Evolutionary conservation across 345 rosid genomes (phyloP).

Genomic region (Bruguiera gymnorhiza): DNA sequence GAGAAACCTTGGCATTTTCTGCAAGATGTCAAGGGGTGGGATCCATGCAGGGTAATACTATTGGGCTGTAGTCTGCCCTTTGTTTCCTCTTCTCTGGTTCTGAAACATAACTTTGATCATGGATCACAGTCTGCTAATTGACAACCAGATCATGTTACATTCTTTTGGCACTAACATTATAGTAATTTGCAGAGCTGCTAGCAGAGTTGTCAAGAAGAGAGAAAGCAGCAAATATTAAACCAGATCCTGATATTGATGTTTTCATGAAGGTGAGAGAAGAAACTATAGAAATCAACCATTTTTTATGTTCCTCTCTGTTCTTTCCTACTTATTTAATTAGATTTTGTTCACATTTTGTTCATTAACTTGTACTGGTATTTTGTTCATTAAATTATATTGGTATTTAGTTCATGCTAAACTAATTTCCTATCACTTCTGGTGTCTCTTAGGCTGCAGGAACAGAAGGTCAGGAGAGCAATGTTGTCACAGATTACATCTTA

Average conservation of each 20-base stretch:
- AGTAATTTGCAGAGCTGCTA: conserved; percentile 45
- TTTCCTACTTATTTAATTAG: too few relatives aligned
- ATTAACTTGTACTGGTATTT: too few relatives aligned
- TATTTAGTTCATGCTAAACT: too few relatives aligned
- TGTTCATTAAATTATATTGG: too few relatives aligned
- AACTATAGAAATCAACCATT: too few relatives aligned
- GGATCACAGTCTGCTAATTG: conserved; percentile 37
- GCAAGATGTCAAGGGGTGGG: conserved; percentile 63
- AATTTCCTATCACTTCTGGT: neutral
- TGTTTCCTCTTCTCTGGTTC: too few relatives aligned
- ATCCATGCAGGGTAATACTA: conserved; percentile 46
- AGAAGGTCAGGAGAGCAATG: conserved; percentile 51
- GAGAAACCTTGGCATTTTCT: conserved; percentile 67
- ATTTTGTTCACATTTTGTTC: too few relatives aligned
- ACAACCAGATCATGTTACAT: neutral
- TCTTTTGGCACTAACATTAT: neutral
- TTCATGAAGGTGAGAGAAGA: conserved; percentile 59
- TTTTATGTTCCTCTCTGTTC: too few relatives aligned
- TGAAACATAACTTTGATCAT: too few relatives aligned
- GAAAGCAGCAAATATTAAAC: conserved; percentile 59
- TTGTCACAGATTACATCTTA: conserved; percentile 69
- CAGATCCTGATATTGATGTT: conserved; percentile 71
- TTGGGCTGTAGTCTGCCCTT: neutral
- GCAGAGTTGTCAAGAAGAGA: conserved; percentile 65
- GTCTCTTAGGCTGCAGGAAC: conserved; percentile 46